phyloP scores from a whole-genome alignment of 2,329 filamentous ascomycete species.

The Clarireedia sp. region DNA sequence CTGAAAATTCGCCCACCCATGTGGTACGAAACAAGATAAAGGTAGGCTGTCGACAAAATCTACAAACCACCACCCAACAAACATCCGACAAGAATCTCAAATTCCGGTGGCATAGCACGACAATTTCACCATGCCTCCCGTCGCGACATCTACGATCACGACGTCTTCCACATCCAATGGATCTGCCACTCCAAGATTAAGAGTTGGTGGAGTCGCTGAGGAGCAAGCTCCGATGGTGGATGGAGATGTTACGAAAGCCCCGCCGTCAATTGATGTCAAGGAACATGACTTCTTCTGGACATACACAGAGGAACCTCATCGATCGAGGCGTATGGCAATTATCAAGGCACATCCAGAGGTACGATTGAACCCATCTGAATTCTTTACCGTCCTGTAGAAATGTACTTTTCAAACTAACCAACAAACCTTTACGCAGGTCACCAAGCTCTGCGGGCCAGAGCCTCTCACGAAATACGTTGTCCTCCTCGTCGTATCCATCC shows the following conservation, averaged over 20 bases:
- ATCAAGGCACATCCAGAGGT: slow-evolving; percentile 98
- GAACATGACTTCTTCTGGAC: slow-evolving; percentile 80
- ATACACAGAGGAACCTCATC: slow-evolving; percentile 95
- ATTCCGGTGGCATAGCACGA: not conserved
- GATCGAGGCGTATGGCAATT: slow-evolving; percentile 82
- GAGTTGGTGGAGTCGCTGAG: not conserved
- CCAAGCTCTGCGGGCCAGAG: slow-evolving; percentile 93
- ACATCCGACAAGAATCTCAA: not conserved
- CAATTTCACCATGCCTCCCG: slow-evolving; percentile 4
- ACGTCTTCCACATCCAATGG: not conserved
- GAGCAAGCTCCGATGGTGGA: not conserved
- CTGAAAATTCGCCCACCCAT: not conserved
- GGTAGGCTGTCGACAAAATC: not conserved
- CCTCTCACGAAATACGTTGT: slow-evolving; percentile 94
- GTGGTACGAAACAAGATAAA: not conserved
- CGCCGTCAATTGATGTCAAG: slow-evolving; percentile 20
- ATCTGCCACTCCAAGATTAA: not conserved
- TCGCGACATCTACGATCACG: slow-evolving; percentile 5
- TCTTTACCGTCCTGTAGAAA: not conserved
- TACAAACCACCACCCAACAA: not conserved
- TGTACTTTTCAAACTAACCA: not conserved
- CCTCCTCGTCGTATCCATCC: slow-evolving; percentile 70
- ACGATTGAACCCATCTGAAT: slow-evolving; percentile 13
- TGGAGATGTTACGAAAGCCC: not conserved
- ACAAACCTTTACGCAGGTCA: slow-evolving; percentile 51